Base-by-base conservation (phyloP, 352 stramenopile genomes). In the Phytophthora fragariae region DNA sequence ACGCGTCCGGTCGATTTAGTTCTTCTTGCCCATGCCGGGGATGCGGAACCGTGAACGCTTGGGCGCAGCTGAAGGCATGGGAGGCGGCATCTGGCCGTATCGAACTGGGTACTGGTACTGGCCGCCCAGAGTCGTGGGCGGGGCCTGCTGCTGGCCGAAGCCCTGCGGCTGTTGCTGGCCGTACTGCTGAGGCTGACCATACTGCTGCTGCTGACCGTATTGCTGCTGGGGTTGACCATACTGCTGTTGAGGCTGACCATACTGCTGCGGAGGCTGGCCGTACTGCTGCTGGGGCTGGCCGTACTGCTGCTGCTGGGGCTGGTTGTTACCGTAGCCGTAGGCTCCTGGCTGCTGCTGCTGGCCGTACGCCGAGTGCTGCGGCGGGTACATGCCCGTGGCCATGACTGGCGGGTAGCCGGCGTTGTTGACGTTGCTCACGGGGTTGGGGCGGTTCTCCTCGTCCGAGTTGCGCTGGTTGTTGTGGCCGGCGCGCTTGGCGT, bases 31-130 rank as follows among this genome's bases (percentile, higher is more conserved):
- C 39, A 86, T 80, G 59, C 83, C 75, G 17, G 87, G 87, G 29
- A 94, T 70, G 12, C 84, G 81, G 77, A 93, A 93, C 59, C 90
- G 88, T 44, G 82, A 89, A 46, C 89, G 89, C 76, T 92, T 93
- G n/a, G 75, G 69, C 19, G 72, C 65, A 17, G 86, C 76, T 24
- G 74, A 62, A 75, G 85, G 80, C 62, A 89, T 88, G 9, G 83
- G 83, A 50, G 84, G 86, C 8, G 76, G 76, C 76, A 80, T 75
- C 62, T 86, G 72, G 57, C 80, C 80, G 63, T 88, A 86, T 72
- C 76, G 72, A 15, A 83, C 72, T 11, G 81, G 83, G 81, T 92
- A 92, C 71, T 91, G 78, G 62, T 77, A 82, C 56, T 90, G 75
- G 0, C 70, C 76, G 5, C 80, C 79, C 31, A 81, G 57, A 24